Evolutionary conservation across 495 filamentous ascomycete species (phyloP).

Genomic region (Aspergillus wentii): DNA sequence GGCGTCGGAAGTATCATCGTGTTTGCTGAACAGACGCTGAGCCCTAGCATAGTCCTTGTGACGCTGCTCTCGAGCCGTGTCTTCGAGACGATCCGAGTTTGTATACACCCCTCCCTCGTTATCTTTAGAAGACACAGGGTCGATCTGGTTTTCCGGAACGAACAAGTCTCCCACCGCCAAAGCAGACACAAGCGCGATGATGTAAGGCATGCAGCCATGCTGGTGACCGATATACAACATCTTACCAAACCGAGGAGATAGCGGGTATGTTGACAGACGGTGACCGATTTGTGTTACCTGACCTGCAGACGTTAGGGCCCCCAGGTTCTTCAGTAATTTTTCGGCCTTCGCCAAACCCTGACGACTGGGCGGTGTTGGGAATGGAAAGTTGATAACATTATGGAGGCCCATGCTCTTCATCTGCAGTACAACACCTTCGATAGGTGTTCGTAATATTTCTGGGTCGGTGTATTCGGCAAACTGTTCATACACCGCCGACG

Average conservation of each 20-base stretch:
- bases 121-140: constrained; percentile 39
- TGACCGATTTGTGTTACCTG: constrained; percentile 71
- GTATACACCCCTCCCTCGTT: constrained; percentile 50
- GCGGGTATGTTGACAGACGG: constrained; percentile 80
- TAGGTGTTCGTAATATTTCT: constrained; percentile 86
- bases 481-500: constrained; percentile 91
- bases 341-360: constrained; percentile 79
- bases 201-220: constrained; percentile 77
- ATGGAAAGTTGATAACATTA: constrained; percentile 93
- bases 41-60: constrained; percentile 67
- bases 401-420: constrained; percentile 94
- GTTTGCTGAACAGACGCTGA: constrained; percentile 73
- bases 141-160: constrained; percentile 75
- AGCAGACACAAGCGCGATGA: constrained; percentile 82
- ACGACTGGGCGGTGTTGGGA: constrained; percentile 85
- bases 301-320: constrained; percentile 61
- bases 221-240: constrained; percentile 85
- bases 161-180: constrained; percentile 86
- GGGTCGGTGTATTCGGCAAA: constrained; percentile 83
- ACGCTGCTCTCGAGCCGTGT: constrained; percentile 58
- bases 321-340: constrained; percentile 71
- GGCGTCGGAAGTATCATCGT: constrained; percentile 80
- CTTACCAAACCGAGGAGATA: constrained; percentile 84
- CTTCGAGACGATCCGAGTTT: constrained; percentile 61
- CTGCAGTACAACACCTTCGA: constrained; percentile 88